Conservation (phyloP, 2,329 filamentous ascomycete species). For the Aspergillus quadrilineatus region DNA sequence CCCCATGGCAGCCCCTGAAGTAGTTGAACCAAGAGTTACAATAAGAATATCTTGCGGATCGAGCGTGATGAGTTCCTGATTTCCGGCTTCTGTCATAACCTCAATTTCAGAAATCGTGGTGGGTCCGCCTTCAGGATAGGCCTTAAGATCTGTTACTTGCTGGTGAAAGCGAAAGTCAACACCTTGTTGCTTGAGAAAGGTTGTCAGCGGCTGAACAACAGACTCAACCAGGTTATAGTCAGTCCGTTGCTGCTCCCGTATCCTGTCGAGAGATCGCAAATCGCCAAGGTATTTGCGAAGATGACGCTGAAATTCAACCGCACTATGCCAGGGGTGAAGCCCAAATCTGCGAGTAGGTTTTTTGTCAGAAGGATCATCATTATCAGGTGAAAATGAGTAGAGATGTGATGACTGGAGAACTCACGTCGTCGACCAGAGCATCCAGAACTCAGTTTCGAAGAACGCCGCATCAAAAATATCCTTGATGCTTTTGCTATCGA, state of each 20-base stretch:
- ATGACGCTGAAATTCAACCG: constrained; percentile 24
- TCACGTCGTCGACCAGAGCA: constrained; percentile 25
- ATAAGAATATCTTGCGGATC: constrained; percentile 39
- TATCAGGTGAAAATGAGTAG: not conserved
- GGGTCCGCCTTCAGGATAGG: constrained; percentile 20
- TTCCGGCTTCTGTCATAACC: constrained; percentile 20
- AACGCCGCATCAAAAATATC: constrained; percentile 25
- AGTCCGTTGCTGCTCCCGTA: constrained; percentile 23
- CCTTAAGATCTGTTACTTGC: constrained; percentile 23
- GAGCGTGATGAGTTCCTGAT: constrained; percentile 25
- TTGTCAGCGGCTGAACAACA: constrained; percentile 24
- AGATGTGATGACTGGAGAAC: not conserved
- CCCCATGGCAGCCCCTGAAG: constrained; percentile 32
- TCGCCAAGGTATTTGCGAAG: constrained; percentile 25
- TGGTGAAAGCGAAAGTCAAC: constrained; percentile 30
- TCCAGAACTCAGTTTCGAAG: constrained; percentile 26
- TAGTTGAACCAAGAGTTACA: constrained; percentile 42
- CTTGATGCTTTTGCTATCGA: constrained; percentile 31
- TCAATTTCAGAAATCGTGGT: constrained; percentile 34
- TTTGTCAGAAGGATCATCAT: no score
- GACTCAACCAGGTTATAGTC: constrained; percentile 30
- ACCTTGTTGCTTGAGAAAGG: constrained; percentile 24
- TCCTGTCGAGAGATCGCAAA: constrained; percentile 22
- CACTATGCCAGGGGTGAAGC: constrained; percentile 25
- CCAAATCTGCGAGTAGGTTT: constrained; percentile 15